Conservation (phyloP, 1,139 yeast genomes). For the Trichomonascaceae sp. region DNA sequence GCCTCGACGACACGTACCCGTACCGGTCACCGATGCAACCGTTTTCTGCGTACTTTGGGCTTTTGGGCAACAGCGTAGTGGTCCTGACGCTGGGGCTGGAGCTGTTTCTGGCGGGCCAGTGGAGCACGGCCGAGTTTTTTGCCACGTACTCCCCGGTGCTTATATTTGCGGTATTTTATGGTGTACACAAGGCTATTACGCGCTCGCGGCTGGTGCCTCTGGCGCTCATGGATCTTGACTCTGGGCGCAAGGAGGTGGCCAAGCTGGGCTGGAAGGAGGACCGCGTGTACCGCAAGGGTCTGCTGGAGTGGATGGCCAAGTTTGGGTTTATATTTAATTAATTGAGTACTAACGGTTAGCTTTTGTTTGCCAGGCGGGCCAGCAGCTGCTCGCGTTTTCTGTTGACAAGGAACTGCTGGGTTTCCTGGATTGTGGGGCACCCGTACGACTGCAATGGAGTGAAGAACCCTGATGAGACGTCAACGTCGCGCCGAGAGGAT, state of each 20-base stretch:
- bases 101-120: slow-evolving; percentile 42
- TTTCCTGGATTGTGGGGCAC: too few species aligned
- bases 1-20: slow-evolving; percentile 38
- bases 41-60: slow-evolving; percentile 54
- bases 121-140: slow-evolving; percentile 54
- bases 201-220: slow-evolving; percentile 44
- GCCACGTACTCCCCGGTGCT: slow-evolving; percentile 56
- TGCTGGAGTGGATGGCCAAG: slow-evolving; percentile 5
- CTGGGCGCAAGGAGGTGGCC: slow-evolving; percentile 56
- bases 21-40: slow-evolving; percentile 72
- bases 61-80: slow-evolving; percentile 40
- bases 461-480: too few species aligned
- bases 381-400: too few species aligned
- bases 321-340: slow-evolving; percentile 9
- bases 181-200: slow-evolving; percentile 41
- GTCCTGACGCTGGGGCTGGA: slow-evolving; percentile 59
- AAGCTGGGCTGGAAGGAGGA: slow-evolving; percentile 28
- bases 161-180: slow-evolving; percentile 40
- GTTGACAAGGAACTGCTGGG: too few species aligned
- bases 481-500: too few species aligned
- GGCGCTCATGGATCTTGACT: slow-evolving; percentile 60
- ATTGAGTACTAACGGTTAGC: slow-evolving; percentile 11
- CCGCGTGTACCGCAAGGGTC: slow-evolving; percentile 18
- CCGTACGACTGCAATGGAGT: too few species aligned
- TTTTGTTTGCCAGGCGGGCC: slow-evolving; percentile 15